These are phyloP conservation scores for Penstemon davidsonii DNA, from an alignment of 257 asterid species.

Conservation along the genomic window DNA sequence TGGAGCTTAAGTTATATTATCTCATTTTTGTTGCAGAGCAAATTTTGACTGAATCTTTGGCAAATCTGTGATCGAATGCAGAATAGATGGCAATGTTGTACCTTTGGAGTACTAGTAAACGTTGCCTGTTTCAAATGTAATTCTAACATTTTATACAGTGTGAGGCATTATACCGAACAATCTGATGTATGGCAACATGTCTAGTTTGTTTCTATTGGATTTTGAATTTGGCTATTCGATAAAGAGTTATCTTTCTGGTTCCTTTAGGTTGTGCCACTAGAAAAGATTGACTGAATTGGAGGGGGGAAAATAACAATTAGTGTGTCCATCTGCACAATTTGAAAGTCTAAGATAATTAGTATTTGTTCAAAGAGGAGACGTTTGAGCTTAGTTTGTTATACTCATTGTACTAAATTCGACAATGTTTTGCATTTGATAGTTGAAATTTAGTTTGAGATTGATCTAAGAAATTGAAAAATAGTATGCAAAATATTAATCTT, in stretches of 20 bases:
- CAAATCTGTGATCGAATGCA: constrained; percentile 17
- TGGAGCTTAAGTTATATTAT: constrained; percentile 32
- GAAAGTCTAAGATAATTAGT: no score
- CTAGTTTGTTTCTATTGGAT: neutral
- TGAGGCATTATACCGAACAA: neutral
- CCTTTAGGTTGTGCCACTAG: no score
- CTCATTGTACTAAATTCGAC: no score
- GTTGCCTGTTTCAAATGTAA: neutral
- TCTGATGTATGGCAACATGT: neutral
- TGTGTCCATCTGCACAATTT: no score
- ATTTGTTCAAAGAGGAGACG: no score
- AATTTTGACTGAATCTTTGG: neutral
- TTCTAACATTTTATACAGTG: neutral
- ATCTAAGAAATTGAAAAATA: no score
- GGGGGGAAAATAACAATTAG: no score
- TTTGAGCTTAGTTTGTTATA: no score
- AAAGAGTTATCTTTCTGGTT: neutral
- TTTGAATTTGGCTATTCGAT: neutral
- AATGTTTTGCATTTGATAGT: no score
- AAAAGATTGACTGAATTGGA: no score
- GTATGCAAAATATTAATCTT: no score
- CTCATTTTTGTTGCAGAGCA: constrained; percentile 27
- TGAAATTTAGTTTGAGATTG: no score
- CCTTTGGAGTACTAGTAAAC: neutral
- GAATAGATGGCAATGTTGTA: constrained; percentile 24